A percentile compares a stretch with the other conserved stretches of the same genome.
These are phyloP conservation scores for Cladosporium sp. DNA, from an alignment of 2,329 filamentous ascomycete genomes.

Conservation along the genomic window DNA sequence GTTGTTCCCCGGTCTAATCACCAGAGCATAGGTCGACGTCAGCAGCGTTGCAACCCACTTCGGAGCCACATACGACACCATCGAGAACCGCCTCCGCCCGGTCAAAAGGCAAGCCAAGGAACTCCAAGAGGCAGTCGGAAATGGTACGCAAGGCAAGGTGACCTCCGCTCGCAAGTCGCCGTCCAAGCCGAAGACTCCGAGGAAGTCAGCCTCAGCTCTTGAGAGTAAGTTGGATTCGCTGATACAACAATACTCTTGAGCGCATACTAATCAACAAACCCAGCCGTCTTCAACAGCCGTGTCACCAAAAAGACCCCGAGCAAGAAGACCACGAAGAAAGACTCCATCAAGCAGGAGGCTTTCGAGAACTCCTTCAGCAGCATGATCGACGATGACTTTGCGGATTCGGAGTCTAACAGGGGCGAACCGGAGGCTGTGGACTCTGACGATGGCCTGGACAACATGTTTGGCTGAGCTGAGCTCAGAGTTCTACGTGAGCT, in stretches of 20 bases:
- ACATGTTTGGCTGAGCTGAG: background rate
- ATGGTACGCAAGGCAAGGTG: slow-evolving; percentile 15
- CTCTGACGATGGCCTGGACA: background rate
- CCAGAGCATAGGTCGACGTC: slow-evolving; percentile 39
- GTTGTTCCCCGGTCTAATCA: background rate
- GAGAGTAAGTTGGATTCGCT: background rate
- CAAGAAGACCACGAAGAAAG: slow-evolving; percentile 19
- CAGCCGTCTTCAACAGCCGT: slow-evolving; percentile 18
- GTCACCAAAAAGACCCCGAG: slow-evolving; percentile 22
- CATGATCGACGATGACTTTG: background rate
- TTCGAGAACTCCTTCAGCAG: slow-evolving; percentile 12
- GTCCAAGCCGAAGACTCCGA: slow-evolving; percentile 16
- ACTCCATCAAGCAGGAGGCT: slow-evolving; percentile 24
- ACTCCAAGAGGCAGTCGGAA: slow-evolving; percentile 29
- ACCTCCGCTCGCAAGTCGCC: slow-evolving; percentile 16
- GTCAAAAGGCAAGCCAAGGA: slow-evolving; percentile 38
- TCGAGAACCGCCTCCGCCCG: slow-evolving; percentile 44
- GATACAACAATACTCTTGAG: too few relatives aligned
- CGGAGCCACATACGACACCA: slow-evolving; percentile 44
- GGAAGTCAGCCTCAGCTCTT: slow-evolving; percentile 2
- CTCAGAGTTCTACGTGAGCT: too few relatives aligned
- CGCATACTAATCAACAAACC: background rate
- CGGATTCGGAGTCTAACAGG: background rate
- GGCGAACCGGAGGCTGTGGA: background rate
- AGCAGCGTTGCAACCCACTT: slow-evolving; percentile 41